Base-by-base conservation (phyloP, 2,329 filamentous ascomycete species). In the Helotiales sp. region DNA sequence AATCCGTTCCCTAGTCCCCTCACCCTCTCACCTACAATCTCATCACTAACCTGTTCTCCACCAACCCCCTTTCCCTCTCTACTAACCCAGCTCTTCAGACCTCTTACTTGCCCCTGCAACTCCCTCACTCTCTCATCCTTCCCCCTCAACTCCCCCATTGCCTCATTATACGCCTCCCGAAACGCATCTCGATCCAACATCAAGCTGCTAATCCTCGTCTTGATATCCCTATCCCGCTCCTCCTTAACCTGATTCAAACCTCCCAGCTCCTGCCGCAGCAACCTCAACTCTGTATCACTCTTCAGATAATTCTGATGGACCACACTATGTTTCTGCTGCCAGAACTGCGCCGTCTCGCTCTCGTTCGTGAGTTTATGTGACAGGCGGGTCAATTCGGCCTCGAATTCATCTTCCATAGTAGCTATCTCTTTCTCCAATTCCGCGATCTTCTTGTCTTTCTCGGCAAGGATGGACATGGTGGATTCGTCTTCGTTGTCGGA, bases 11-110 rank as follows among this genome's bases (percentile, higher is more conserved):
- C 82, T 47, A 91, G 70, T 57, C 81, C 78, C 50, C 79, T 77
- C 76, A 89, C 83, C 9, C 79, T 77, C 51, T 88, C 83, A 2
- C 77, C 81, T 68, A 91, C 82, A 10, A 85, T 83, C 70, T 88
- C 85, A 66, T 91, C 88, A 60, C 84, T 86, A 46, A 76, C 72
- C 60, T 86, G 82, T 22, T 81, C 81, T 10, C 40, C 40, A 44
- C 40, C 40, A 29, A 84, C 83, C 50, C 80, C 77, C 30, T 85
- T 76, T 9, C 87, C 89, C 61, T 82, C 84, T 22, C 80, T 83
- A 66, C 87, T 89, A 57, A 91, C 87, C 76, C 83, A 90, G 65
- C 85, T 84, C 76, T 91, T 91, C 58, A 91, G 75, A 2, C 86
- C 86, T 9, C 83, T 73, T 0, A 90, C 79, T 71, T 90, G 87